Percentiles rank a stretch among this genome's conserved stretches.
These are phyloP conservation scores for Backusella luteola DNA, from an alignment of 192 early-diverging fungal species.

Conservation along the genomic window DNA sequence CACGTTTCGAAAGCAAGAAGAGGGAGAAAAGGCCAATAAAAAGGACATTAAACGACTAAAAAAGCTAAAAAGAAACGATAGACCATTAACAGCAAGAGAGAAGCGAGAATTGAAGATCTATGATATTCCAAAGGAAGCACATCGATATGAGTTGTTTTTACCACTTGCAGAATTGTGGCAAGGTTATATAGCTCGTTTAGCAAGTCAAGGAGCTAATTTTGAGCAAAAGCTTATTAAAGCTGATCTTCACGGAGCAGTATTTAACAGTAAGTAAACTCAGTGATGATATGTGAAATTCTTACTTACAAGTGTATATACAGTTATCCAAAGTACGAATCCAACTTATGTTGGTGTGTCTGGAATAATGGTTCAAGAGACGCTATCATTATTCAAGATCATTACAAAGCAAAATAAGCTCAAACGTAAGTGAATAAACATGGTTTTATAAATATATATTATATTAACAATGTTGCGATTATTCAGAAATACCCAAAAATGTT, in stretches of 20 bases:
- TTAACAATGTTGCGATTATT: not conserved
- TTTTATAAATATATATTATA: not conserved
- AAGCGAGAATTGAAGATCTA: constrained; percentile 58
- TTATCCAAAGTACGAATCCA: constrained; percentile 74
- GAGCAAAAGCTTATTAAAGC: constrained; percentile 68
- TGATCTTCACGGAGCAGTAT: constrained; percentile 81
- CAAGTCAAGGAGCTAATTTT: constrained; percentile 20
- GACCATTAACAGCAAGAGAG: constrained; percentile 62
- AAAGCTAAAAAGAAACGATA: constrained; percentile 43
- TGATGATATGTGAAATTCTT: not conserved
- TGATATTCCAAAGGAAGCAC: constrained; percentile 59
- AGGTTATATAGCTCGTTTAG: constrained; percentile 69
- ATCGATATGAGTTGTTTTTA: constrained; percentile 62
- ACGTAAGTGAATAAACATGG: constrained; percentile 30
- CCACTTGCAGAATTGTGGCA: constrained; percentile 79
- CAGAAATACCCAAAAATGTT: constrained; percentile 13
- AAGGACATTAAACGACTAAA: not conserved
- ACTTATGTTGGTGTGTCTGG: constrained; percentile 74
- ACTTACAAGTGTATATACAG: constrained; percentile 28
- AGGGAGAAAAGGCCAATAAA: not conserved
- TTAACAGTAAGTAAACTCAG: constrained; percentile 54
- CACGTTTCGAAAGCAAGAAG: not conserved
- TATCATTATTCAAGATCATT: constrained; percentile 81
- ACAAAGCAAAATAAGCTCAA: constrained; percentile 63
- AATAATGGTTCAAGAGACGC: constrained; percentile 87